A percentile compares a stretch with the other conserved stretches of the same genome.
phyloP scores from a whole-genome alignment of 2,329 filamentous ascomycete genomes.

The Exophiala oligosperma region DNA sequence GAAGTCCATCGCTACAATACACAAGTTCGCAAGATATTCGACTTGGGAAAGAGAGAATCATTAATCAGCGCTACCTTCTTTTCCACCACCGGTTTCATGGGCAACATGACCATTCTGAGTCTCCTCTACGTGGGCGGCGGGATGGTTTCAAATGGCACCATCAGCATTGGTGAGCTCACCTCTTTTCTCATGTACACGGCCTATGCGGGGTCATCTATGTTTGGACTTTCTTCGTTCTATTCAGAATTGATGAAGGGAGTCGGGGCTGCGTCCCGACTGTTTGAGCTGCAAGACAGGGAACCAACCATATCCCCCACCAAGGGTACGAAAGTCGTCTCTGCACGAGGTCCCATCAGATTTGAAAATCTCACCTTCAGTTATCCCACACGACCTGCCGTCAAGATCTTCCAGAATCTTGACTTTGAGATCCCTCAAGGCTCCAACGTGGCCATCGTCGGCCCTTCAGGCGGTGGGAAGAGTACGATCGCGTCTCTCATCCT shows the following conservation, averaged over 20 bases:
- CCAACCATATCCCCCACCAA: slow-evolving; percentile 85
- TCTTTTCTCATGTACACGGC: slow-evolving; percentile 99
- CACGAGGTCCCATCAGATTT: slow-evolving; percentile 86
- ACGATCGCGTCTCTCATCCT: slow-evolving; percentile 90
- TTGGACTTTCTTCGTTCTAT: slow-evolving; percentile 93
- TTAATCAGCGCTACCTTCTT: slow-evolving; percentile 91
- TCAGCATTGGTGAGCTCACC: slow-evolving; percentile 88
- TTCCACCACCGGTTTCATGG: slow-evolving; percentile 79
- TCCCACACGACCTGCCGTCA: slow-evolving; percentile 86
- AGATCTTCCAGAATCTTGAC: slow-evolving; percentile 82
- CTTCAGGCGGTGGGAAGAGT: slow-evolving; percentile 93
- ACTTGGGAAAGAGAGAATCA: slow-evolving; percentile 82
- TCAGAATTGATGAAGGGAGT: slow-evolving; percentile 99
- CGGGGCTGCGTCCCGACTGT: slow-evolving; percentile 91
- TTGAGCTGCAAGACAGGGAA: slow-evolving; percentile 89
- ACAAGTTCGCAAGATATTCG: slow-evolving; percentile 89
- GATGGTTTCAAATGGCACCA: slow-evolving; percentile 81
- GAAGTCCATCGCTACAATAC: slow-evolving; percentile 89
- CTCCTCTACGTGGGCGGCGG: slow-evolving; percentile 87
- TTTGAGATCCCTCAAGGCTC: slow-evolving; percentile 92
- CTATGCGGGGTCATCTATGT: slow-evolving; percentile 80
- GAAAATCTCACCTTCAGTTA: slow-evolving; percentile 85
- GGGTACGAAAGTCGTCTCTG: slow-evolving; percentile 75
- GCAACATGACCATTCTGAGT: slow-evolving; percentile 93
- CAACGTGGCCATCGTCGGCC: slow-evolving; percentile 95